Evolutionary conservation across 805 yeast genomes (phyloP).

Genomic region (Yamadazyma endophytica): DNA sequence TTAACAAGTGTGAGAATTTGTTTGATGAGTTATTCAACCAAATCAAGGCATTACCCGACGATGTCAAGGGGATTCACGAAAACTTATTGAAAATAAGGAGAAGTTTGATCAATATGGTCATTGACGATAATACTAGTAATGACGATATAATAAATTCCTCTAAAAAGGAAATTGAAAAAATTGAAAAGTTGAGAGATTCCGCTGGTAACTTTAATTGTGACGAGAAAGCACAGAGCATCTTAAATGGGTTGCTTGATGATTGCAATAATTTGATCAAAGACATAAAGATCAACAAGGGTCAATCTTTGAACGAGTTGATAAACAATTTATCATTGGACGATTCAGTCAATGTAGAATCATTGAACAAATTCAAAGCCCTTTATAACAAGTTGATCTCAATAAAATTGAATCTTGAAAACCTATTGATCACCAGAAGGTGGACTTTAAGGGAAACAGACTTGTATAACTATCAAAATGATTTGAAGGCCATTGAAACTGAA

Average conservation of each 20-base stretch:
- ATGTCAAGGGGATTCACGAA: slow-evolving; percentile 46
- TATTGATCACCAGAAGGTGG: slow-evolving; percentile 94
- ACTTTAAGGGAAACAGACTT: slow-evolving; percentile 94
- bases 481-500: slow-evolving; percentile 69
- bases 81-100: slow-evolving; percentile 62
- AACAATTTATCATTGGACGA: slow-evolving; percentile 14
- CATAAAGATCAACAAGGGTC: slow-evolving; percentile 44
- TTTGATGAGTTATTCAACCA: slow-evolving; percentile 52
- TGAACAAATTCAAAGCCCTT: slow-evolving; percentile 23
- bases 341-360: slow-evolving; percentile 27
- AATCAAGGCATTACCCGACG: slow-evolving; percentile 40
- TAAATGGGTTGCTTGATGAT: slow-evolving; percentile 78
- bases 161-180: slow-evolving; percentile 18
- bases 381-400: slow-evolving; percentile 62
- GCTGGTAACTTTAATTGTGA: slow-evolving; percentile 46
- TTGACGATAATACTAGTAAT: slow-evolving; percentile 12
- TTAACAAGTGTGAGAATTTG: slow-evolving; percentile 56
- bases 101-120: slow-evolving; percentile 42
- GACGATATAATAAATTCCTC: slow-evolving; percentile 3
- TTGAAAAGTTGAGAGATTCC: slow-evolving; percentile 43
- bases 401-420: slow-evolving; percentile 72
- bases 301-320: slow-evolving; percentile 11
- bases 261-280: slow-evolving; percentile 74
- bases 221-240: slow-evolving; percentile 36
- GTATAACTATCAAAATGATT: slow-evolving; percentile 71